phyloP scores from a whole-genome alignment of 2,329 filamentous ascomycete species.

The Phyllosticta paracitricarpa region DNA sequence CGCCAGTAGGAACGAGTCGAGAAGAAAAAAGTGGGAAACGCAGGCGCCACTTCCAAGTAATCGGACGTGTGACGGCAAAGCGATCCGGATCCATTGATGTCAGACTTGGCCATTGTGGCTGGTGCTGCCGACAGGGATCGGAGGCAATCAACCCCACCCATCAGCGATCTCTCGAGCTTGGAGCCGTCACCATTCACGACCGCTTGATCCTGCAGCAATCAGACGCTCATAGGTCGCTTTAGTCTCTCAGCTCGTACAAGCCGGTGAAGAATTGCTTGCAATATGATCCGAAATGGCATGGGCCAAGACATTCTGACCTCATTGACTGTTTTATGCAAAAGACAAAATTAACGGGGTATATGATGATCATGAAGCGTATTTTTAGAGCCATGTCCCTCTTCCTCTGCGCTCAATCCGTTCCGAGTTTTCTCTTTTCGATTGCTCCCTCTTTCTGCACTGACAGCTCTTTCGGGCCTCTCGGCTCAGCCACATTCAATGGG shows the following conservation, averaged over 20 bases:
- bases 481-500: conserved; percentile 2
- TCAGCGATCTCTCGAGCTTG: neutral
- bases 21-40: neutral
- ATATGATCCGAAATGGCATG: neutral
- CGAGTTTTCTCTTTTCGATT: neutral
- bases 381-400: neutral
- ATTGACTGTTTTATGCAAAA: neutral
- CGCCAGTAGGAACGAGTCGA: neutral
- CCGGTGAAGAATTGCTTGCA: neutral
- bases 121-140: neutral
- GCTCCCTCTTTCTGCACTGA: neutral
- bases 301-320: neutral
- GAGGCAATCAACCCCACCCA: neutral
- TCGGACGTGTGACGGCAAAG: neutral
- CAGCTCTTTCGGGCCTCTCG: conserved; percentile 5
- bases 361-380: neutral
- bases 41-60: neutral
- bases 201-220: neutral
- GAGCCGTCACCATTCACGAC: neutral
- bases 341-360: neutral
- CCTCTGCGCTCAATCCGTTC: neutral
- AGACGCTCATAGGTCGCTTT: neutral
- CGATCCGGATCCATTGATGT: neutral
- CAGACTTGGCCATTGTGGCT: neutral
- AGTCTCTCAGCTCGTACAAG: neutral